Evolutionary conservation across 768 basidiomycete genomes (phyloP), one percentile per base, ranked within the genome.

Genomic region (Boletus rubropictus): DNA sequence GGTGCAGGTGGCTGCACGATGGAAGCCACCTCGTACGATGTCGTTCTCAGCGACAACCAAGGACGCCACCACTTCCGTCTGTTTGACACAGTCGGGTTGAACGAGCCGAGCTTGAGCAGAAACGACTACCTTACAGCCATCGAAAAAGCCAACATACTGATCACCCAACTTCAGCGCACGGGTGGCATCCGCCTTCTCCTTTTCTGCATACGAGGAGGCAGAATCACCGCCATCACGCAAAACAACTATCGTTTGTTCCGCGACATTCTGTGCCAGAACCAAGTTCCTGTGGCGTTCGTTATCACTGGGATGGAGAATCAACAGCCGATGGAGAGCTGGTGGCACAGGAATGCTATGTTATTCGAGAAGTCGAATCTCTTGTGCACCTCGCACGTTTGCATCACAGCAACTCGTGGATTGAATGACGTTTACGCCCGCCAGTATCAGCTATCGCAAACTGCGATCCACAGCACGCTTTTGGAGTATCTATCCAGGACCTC

Each of bases 311-410:
- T 67, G 50, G 68, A 68, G 52, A 55, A 44, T 27, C 33, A 67
- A 17, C 47, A 49, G 0, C 46, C 52, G 14, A 67, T 67, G 67
- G 66, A 69, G 27, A 20, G 10, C 0, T 67, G 66, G 66, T 67
- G 66, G 67, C 7, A 3, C 7, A 47, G 54, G 44, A 74, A 74
- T 31, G 51, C 60, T 11, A 35, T 34, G 8, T 9, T 20, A 0
- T 74, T 75, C 48, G 27, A 43, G 32, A 40, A 9, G 33, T 50
- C 44, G 21, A 43, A 48, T 4, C 56, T 51, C 37, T 40, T 22
- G 1, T 59, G 67, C 5, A 42, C 48, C 7, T 66, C 66, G n/a
- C 65, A 70, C 20, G 73, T 60, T 0, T 75, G 74, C 43, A 58
- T 74, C 47, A 71, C 70, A 0, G 64, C 68, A 5, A 69, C 47